Evolutionary conservation across 1,139 yeast genomes (phyloP).

Genomic region (Sugiyamaella novakii): DNA sequence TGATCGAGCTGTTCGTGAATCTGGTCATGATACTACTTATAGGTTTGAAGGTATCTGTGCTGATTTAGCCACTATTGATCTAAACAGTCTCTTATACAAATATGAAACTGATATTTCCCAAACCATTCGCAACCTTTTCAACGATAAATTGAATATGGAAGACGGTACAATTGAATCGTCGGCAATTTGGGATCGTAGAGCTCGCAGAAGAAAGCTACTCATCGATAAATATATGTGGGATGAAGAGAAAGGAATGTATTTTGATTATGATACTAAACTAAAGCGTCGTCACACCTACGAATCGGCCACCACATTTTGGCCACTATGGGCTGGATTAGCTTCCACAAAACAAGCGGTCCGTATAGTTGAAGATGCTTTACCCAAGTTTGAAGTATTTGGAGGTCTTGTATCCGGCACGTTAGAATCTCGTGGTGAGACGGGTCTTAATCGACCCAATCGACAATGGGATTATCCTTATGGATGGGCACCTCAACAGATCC

Average conservation of each 20-base stretch:
- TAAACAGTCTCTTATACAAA: conserved; percentile 83
- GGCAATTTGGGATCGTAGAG: conserved; percentile 60
- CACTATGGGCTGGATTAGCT: conserved; percentile 83
- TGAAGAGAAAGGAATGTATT: conserved; percentile 73
- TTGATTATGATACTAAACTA: conserved; percentile 75
- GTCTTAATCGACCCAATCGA: conserved; percentile 74
- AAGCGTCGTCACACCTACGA: conserved; percentile 66
- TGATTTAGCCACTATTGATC: conserved; percentile 84
- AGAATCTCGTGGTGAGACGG: conserved; percentile 70
- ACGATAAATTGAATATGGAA: conserved; percentile 48
- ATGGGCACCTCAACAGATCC: conserved; percentile 98
- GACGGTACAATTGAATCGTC: conserved; percentile 54
- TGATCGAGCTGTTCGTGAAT: conserved; percentile 94
- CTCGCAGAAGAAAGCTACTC: conserved; percentile 55
- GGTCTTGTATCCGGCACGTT: conserved; percentile 89
- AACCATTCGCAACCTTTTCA: conserved; percentile 59
- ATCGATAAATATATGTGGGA: conserved; percentile 83
- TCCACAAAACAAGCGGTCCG: conserved; percentile 70
- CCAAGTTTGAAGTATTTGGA: conserved; percentile 79
- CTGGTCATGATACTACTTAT: conserved; percentile 95
- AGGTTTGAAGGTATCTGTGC: conserved; percentile 91
- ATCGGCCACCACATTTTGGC: conserved; percentile 91
- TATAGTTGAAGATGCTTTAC: conserved; percentile 62
- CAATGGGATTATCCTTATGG: conserved; percentile 99
- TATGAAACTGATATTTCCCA: conserved; percentile 84